Evolutionary conservation across 148 eudicot species (phyloP).

Genomic region (Linanthus parryae): DNA sequence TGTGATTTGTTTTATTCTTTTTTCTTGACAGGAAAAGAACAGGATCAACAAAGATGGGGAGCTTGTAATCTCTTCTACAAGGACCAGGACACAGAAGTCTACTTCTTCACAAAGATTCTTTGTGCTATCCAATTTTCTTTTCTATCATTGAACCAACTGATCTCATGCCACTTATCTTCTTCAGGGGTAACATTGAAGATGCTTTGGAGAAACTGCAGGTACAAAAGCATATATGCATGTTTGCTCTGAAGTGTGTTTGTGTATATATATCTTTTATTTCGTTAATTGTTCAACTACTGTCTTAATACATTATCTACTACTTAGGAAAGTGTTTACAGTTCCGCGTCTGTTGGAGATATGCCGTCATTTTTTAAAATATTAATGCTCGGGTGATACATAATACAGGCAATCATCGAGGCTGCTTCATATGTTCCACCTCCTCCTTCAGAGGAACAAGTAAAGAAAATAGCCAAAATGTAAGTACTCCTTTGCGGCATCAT

Average conservation of each 20-base stretch:
- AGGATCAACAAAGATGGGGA: constrained; percentile 87
- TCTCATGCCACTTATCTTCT: constrained; percentile 16
- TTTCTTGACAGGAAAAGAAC: constrained; percentile 65
- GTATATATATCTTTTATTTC: not conserved
- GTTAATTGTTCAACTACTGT: not conserved
- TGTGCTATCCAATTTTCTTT: constrained; percentile 5
- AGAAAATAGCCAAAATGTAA: constrained; percentile 76
- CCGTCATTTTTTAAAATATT: constrained; percentile 5
- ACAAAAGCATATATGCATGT: constrained; percentile 1
- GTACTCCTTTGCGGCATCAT: constrained; percentile 4
- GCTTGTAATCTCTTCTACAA: constrained; percentile 75
- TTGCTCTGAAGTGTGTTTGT: not conserved
- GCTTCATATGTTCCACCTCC: constrained; percentile 98
- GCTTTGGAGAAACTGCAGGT: constrained; percentile 81
- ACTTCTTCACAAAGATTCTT: constrained; percentile 11
- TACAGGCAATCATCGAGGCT: constrained; percentile 79
- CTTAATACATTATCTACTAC: not conserved
- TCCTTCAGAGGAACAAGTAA: constrained; percentile 81
- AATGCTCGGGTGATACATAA: too few relatives aligned
- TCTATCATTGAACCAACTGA: constrained; percentile 3
- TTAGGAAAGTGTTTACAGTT: not conserved
- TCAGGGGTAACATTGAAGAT: constrained; percentile 74
- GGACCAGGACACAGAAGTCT: constrained; percentile 81
- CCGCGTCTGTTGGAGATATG: not conserved
- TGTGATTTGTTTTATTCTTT: not conserved